Base-by-base conservation (phyloP, 352 stramenopile genomes). In the Phytophthora multivora region DNA sequence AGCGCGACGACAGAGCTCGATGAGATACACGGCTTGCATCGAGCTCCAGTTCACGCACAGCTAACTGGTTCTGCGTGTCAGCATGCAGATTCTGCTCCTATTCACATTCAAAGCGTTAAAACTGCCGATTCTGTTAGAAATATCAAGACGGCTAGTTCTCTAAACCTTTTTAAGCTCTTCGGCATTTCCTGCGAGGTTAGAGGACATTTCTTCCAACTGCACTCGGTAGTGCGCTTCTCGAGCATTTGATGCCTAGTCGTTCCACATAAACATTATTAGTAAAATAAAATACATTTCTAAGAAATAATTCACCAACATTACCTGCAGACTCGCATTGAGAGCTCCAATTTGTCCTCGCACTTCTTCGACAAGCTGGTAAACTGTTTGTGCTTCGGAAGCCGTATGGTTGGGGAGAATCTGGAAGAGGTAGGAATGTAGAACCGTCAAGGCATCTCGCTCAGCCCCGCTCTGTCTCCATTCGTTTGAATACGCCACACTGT, bases 1-100 rank as follows among this genome's bases (percentile, higher is more conserved):
- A 82, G 15, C 80, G 74, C 18, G 72, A 76, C 4, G 63, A 48
- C 2, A 86, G 40, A 8, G 76, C 78, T 9, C 71, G 58, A 19
- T 79, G 74, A 0, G 73, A 75, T 11, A 61, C 52, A 7, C 73
- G 71, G 15, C 80, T 58, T 3, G 67, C 62, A 5, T 69, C 51
- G 2, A 82, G 50, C 33, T 91, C 79, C 1, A 71, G 21, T 28
- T 83, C 66, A 18, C 75, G 69, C 0, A 66, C 45, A 3, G 71
- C 51, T 18, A 90, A 41, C 18, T 71, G 61, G 3, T 75, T 65
- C 30, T 67, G 58, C 16, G 57, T 33, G 2, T 57, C 41, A 2
- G 57, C 16, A 33, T 30, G 47, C 31, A 51, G 46, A 0, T 51
- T 40, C 46, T 55, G 67, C 28, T 77, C 69, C 81, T 85, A 48